Conservation (phyloP, 2,329 filamentous ascomycete genomes). For the Cercospora sp. region DNA sequence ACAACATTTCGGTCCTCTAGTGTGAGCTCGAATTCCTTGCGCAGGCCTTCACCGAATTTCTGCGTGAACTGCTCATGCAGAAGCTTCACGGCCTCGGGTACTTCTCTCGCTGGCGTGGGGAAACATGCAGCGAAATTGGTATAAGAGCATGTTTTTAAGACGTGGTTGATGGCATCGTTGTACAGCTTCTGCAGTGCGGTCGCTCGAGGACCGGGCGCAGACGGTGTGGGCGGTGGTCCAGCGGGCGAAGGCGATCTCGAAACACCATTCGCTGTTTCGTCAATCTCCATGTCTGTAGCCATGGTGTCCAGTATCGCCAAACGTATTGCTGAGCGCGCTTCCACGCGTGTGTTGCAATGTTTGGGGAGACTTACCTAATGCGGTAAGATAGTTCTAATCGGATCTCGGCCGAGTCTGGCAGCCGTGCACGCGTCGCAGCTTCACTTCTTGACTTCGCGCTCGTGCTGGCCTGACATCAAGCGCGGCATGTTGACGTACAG, state of each 20-base stretch:
- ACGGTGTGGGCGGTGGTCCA: conserved; percentile 50
- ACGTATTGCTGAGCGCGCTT: background rate
- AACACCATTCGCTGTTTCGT: background rate
- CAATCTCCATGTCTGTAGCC: conserved; percentile 23
- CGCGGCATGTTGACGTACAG: background rate
- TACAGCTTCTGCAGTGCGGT: conserved; percentile 62
- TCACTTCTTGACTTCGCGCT: background rate
- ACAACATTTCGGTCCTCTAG: conserved; percentile 58
- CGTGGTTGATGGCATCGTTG: conserved; percentile 58
- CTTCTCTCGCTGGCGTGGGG: conserved; percentile 60
- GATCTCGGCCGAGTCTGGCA: background rate
- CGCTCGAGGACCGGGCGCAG: conserved; percentile 60
- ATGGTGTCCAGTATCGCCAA: conserved; percentile 7
- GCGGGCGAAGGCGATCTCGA: conserved; percentile 27
- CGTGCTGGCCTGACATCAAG: background rate
- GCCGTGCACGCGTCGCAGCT: background rate
- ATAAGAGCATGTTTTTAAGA: conserved; percentile 62
- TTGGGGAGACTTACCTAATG: background rate
- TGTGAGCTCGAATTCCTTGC: conserved; percentile 61
- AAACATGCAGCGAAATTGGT: conserved; percentile 64
- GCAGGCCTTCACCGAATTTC: conserved; percentile 55
- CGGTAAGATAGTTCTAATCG: background rate
- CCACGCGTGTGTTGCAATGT: background rate
- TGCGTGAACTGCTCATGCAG: conserved; percentile 61
- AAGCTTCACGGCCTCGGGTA: conserved; percentile 56